A percentile compares a stretch with the other conserved stretches of the same genome.
Conservation (phyloP, 345 rosid species). For the Arabidopsis suecica region DNA sequence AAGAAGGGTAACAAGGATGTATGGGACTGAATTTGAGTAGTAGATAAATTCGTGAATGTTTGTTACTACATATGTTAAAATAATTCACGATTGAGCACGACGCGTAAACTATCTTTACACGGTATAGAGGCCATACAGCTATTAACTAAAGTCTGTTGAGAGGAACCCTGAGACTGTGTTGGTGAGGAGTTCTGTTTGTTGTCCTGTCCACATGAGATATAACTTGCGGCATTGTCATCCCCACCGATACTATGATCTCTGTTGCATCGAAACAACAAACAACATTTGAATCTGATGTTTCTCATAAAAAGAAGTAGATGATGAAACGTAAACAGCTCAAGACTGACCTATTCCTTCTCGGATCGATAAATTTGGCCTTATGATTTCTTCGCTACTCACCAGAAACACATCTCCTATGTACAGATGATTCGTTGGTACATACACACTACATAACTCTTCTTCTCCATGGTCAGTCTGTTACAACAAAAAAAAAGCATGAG, state of each 20-base stretch:
- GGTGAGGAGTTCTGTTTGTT: slow-evolving; percentile 46
- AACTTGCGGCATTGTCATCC: slow-evolving; percentile 91
- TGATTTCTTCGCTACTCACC: slow-evolving; percentile 77
- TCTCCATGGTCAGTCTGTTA: slow-evolving; percentile 71
- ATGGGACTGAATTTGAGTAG: background rate
- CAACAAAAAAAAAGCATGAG: background rate
- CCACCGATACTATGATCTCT: slow-evolving; percentile 87
- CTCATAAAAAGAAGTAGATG: background rate
- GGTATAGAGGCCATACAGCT: background rate
- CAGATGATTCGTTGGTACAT: slow-evolving; percentile 85
- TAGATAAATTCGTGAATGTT: background rate
- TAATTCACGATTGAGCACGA: background rate
- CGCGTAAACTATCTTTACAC: background rate
- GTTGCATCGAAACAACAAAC: slow-evolving; percentile 38
- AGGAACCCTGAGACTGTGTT: slow-evolving; percentile 60
- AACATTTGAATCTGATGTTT: slow-evolving; percentile 1
- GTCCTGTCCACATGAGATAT: slow-evolving; percentile 61
- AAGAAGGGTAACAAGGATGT: background rate
- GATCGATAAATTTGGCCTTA: slow-evolving; percentile 83
- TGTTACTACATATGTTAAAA: background rate
- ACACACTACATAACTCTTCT: slow-evolving; percentile 87
- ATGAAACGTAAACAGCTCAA: background rate
- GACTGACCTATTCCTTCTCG: slow-evolving; percentile 88
- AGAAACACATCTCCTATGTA: slow-evolving; percentile 85
- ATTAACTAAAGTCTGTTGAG: slow-evolving; percentile 55